Base-by-base conservation (phyloP, 192 early-diverging fungal species). In the Funneliformis mosseae region DNA sequence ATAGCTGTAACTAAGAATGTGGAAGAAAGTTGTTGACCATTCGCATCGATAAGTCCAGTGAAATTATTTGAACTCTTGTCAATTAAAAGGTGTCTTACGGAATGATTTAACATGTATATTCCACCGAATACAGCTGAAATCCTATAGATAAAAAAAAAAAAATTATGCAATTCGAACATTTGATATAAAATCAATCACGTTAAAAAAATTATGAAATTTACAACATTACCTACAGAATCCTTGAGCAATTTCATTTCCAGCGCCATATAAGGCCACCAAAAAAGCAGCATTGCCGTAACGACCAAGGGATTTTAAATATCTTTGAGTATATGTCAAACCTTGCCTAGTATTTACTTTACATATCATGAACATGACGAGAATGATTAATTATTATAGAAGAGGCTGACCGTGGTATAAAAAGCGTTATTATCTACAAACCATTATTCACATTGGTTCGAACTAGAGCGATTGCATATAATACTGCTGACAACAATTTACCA, bases 51-150 rank as follows among this genome's bases (percentile, higher is more conserved):
- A 46, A 92, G 67, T 74, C 86, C 78, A 6, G 64, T 70, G 73
- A 85, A 84, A 16, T 85, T 79, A 42, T 87, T 88, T 8, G 84
- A 76, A 9, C 80, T 74, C 60, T 81, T 77, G 63, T 86, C 81
- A 7, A 89, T 74, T n/a, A 83, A 76, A 33, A 89, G 82, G 33
- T 82, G 63, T 0, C 81, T 76, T 11, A 94, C 68, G 0, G 82
- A 78, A 67, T 91, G 89, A 46, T 89, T 86, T 28, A 98, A 85
- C 77, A 98, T 94, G 78, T 97, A 98, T 12, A 91, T 92, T 21
- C 97, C 96, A 38, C 96, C 96, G 81, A 94, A 91, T 1, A 99
- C 97, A 8, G 97, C 97, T 55, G 92, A 95, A 6, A 93, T 83
- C 80, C 94, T 95, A 78, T 0, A 74, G 3, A 27, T 21, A 25